Conservation (phyloP, 225 moss, liverwort and hornwort species). For the Sphagnum contortum region DNA sequence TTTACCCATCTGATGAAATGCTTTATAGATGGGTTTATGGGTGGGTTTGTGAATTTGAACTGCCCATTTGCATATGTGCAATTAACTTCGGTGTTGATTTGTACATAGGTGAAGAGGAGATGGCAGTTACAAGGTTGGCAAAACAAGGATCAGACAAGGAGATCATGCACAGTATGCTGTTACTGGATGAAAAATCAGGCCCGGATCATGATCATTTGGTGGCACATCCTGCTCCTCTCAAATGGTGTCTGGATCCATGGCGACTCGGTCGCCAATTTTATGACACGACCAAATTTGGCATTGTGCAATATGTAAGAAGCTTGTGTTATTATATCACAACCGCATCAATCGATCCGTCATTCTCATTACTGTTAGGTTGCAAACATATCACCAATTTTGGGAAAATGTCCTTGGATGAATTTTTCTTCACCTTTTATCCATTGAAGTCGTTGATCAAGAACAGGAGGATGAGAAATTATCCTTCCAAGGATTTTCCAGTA, state of each 20-base stretch:
- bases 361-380: neutral
- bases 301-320: slow-evolving; percentile 85
- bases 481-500: neutral
- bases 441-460: neutral
- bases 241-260: slow-evolving; percentile 80
- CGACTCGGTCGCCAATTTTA: slow-evolving; percentile 72
- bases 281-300: slow-evolving; percentile 72
- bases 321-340: neutral
- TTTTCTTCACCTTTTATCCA: neutral
- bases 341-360: neutral
- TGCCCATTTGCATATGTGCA: no score
- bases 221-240: slow-evolving; percentile 58
- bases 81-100: no score
- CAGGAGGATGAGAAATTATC: no score
- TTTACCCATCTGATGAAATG: neutral
- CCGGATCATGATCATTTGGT: slow-evolving; percentile 32
- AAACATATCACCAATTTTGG: no score
- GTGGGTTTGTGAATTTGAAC: no score
- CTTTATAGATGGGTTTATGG: neutral
- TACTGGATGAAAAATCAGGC: slow-evolving; percentile 14
- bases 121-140: slow-evolving; percentile 58
- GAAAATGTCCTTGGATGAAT: neutral
- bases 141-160: slow-evolving; percentile 31
- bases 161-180: slow-evolving; percentile 52
- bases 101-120: slow-evolving; percentile 68